A percentile compares a stretch with the other conserved stretches of the same genome.
phyloP scores from a whole-genome alignment of 441 rosid genomes.

The Erodium chrysanthum region DNA sequence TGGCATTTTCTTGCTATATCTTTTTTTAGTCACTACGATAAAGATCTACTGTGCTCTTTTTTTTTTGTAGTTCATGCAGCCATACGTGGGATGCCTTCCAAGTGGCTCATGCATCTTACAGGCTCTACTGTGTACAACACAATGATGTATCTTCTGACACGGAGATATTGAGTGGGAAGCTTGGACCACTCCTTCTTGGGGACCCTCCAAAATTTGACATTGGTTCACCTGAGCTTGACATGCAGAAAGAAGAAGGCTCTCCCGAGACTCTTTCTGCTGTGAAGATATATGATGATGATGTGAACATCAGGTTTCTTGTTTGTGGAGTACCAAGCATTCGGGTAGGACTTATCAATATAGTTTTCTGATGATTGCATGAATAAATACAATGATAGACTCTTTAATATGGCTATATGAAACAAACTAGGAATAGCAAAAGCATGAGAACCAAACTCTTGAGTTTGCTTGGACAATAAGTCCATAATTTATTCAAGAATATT shows the following conservation, averaged over 20 bases:
- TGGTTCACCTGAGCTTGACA: constrained; percentile 51
- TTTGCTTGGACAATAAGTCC: no score
- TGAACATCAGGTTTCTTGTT: constrained; percentile 70
- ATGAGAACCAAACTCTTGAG: no score
- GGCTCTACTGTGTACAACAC: constrained; percentile 53
- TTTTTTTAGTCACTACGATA: background rate
- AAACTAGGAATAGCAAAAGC: no score
- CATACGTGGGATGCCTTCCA: constrained; percentile 87
- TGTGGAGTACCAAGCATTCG: constrained; percentile 56
- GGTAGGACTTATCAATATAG: constrained; percentile 36
- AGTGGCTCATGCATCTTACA: constrained; percentile 77
- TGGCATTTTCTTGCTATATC: background rate
- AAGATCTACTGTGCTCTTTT: background rate
- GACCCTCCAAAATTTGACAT: constrained; percentile 76
- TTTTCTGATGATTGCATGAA: no score
- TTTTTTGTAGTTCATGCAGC: constrained; percentile 74
- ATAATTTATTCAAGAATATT: no score
- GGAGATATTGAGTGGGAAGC: constrained; percentile 37
- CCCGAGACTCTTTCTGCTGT: constrained; percentile 65
- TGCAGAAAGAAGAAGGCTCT: constrained; percentile 61
- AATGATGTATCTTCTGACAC: constrained; percentile 29
- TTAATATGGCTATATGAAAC: no score
- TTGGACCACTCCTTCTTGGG: constrained; percentile 66
- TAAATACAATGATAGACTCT: no score
- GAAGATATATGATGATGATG: constrained; percentile 89